These are phyloP conservation scores for Fusarium pseudonygamai DNA, from an alignment of 2,329 filamentous ascomycete species.

Conservation along the genomic window DNA sequence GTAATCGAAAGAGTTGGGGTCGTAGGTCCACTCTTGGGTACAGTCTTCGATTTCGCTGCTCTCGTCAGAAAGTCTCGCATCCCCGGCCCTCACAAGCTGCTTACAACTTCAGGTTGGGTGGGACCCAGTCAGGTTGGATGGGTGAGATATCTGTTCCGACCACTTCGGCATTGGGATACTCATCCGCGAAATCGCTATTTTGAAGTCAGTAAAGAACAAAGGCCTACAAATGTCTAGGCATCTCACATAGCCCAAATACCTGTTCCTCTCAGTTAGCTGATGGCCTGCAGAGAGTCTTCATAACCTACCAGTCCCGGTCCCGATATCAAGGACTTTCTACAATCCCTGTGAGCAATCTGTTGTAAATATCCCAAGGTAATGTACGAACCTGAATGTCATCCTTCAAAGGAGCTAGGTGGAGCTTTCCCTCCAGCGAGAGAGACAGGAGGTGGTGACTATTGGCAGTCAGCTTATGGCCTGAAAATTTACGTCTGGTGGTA, in stretches of 20 bases:
- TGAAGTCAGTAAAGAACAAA: accelerated
- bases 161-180: slow-evolving; percentile 55
- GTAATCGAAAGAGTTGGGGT: slow-evolving; percentile 60
- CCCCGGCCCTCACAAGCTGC: accelerated
- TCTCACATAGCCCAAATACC: slow-evolving; percentile 57
- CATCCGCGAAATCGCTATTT: slow-evolving; percentile 57
- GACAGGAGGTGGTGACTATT: slow-evolving; percentile 27
- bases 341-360: background rate
- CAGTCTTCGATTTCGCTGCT: slow-evolving; percentile 43
- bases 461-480: accelerated
- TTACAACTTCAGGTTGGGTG: slow-evolving; percentile 54
- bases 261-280: background rate
- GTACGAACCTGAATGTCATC: slow-evolving; percentile 35
- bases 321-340: slow-evolving; percentile 54
- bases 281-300: no score
- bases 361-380: accelerated
- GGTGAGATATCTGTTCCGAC: slow-evolving; percentile 66
- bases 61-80: background rate
- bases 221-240: accelerated
- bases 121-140: slow-evolving; percentile 64
- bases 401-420: slow-evolving; percentile 33
- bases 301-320: slow-evolving; percentile 62
- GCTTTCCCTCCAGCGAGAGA: slow-evolving; percentile 4
- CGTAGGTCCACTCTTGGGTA: slow-evolving; percentile 45
- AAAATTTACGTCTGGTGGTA: accelerated